Evolutionary conservation across 371 early-diverging fungal genomes (phyloP).

Genomic region (Furculomyces boomerangus): DNA sequence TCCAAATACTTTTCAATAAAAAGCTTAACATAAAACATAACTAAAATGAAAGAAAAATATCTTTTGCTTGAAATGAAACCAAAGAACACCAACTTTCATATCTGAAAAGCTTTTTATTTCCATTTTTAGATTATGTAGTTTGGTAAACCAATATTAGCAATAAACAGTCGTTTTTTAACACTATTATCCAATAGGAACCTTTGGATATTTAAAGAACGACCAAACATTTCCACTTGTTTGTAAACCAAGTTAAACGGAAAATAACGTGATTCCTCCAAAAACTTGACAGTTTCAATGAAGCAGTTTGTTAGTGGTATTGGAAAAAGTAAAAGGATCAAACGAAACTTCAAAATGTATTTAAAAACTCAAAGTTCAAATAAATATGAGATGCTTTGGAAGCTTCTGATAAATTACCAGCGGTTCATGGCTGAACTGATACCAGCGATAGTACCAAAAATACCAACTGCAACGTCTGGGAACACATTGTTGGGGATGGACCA

Average conservation of each 20-base stretch:
- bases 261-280: not conserved
- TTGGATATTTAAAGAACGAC: not conserved
- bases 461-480: conserved; percentile 83
- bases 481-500: conserved; percentile 66
- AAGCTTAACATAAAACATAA: too few species aligned
- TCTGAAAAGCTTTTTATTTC: too few species aligned
- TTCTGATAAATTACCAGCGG: conserved; percentile 77
- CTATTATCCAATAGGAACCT: not conserved
- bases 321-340: too few species aligned
- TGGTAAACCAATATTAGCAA: not conserved
- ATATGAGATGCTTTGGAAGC: conserved; percentile 28
- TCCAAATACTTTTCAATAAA: too few species aligned
- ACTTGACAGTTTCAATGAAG: too few species aligned
- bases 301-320: too few species aligned
- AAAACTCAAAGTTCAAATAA: too few species aligned
- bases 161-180: not conserved
- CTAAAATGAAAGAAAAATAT: too few species aligned
- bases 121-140: not conserved
- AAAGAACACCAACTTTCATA: too few species aligned
- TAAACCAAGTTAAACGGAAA: not conserved
- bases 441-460: conserved; percentile 81
- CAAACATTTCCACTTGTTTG: not conserved
- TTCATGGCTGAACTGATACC: conserved; percentile 64
- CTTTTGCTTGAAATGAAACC: too few species aligned
- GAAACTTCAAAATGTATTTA: too few species aligned